Conservation (phyloP, 2,329 filamentous ascomycete species). For the Aspergillus ibericus region DNA sequence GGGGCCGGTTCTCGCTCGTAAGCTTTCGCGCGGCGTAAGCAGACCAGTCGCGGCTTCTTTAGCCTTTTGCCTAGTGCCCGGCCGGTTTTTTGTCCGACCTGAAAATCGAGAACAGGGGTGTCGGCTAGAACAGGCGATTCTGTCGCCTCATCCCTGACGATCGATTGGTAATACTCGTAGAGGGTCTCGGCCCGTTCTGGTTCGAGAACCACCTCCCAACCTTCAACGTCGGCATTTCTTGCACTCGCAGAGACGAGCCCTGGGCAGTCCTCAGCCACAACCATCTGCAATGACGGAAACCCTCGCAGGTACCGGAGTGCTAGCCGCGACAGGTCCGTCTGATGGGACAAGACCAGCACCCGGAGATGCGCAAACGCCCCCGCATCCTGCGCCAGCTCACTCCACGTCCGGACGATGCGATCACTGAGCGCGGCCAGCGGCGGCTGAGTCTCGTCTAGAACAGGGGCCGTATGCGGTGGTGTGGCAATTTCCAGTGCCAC, state of each 20-base stretch:
- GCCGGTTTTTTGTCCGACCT: slow-evolving; percentile 19
- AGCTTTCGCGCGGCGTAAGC: neutral
- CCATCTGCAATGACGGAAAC: slow-evolving; percentile 38
- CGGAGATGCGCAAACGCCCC: slow-evolving; percentile 41
- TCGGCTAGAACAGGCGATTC: slow-evolving; percentile 3
- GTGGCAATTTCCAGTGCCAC: slow-evolving; percentile 39
- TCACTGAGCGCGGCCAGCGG: slow-evolving; percentile 33
- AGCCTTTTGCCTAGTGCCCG: neutral
- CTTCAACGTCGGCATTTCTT: slow-evolving; percentile 19
- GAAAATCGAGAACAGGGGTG: slow-evolving; percentile 27
- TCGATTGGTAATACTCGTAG: slow-evolving; percentile 19
- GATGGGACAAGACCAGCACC: slow-evolving; percentile 36
- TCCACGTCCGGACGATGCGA: slow-evolving; percentile 44
- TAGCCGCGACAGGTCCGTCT: slow-evolving; percentile 31
- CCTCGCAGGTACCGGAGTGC: slow-evolving; percentile 35
- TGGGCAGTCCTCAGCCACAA: slow-evolving; percentile 37
- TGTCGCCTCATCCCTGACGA: neutral
- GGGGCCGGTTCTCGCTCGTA: neutral
- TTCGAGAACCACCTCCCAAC: slow-evolving; percentile 27
- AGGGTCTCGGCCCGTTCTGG: slow-evolving; percentile 10
- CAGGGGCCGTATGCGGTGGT: slow-evolving; percentile 16
- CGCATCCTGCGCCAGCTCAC: slow-evolving; percentile 34
- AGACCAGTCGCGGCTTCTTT: neutral
- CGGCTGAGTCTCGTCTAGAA: slow-evolving; percentile 11
- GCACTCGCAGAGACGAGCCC: slow-evolving; percentile 25